These are phyloP conservation scores for Hortaea sp. DNA, from an alignment of 2,329 filamentous ascomycete genomes.

Conservation along the genomic window DNA sequence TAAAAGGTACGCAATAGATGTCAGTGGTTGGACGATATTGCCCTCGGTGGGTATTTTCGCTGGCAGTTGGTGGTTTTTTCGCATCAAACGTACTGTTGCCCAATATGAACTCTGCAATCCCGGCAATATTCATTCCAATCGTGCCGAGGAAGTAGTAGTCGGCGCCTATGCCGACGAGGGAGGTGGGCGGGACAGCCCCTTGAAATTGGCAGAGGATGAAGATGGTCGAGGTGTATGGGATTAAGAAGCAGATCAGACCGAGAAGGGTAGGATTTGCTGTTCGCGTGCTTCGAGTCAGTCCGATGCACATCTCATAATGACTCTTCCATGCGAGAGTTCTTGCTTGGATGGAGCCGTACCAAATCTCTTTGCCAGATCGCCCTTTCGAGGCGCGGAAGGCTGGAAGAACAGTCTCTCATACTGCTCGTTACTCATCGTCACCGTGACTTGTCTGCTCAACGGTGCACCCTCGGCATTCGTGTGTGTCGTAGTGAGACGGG, in stretches of 20 bases:
- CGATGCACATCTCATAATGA: too few relatives aligned
- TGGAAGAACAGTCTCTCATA: conserved; percentile 22
- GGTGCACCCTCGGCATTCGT: background rate
- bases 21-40: too few relatives aligned
- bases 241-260: conserved; percentile 19
- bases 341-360: conserved; percentile 4
- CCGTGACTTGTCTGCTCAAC: conserved; percentile 16
- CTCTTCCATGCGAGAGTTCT: too few relatives aligned
- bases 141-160: conserved; percentile 20
- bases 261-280: conserved; percentile 14
- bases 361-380: conserved; percentile 18
- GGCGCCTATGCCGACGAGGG: conserved; percentile 14
- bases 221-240: conserved; percentile 20
- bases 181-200: conserved; percentile 11
- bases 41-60: too few relatives aligned
- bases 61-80: too few relatives aligned
- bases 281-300: too few relatives aligned
- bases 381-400: conserved; percentile 11
- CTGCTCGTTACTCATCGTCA: conserved; percentile 15
- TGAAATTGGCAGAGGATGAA: conserved; percentile 11
- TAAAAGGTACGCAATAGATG: too few relatives aligned
- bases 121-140: conserved; percentile 18
- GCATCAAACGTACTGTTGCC: conserved; percentile 10
- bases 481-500: too few relatives aligned
- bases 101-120: conserved; percentile 19